These are phyloP conservation scores for Fusarium xyrophilum DNA, from an alignment of 2,329 filamentous ascomycete genomes.

Conservation along the genomic window DNA sequence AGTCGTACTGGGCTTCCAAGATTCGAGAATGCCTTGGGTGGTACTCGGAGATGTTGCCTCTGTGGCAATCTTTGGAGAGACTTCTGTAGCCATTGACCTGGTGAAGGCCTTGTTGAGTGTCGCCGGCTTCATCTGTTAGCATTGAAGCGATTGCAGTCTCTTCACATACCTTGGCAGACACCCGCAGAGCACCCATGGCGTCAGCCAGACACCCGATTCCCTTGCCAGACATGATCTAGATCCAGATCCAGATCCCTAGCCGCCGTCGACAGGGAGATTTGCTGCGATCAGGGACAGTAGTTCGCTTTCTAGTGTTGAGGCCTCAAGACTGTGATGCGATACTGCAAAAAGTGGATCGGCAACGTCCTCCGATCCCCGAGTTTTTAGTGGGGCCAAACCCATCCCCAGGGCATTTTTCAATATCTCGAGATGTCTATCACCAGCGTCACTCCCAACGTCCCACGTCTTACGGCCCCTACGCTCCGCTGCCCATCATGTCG, in stretches of 20 bases:
- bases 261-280: slow-evolving; percentile 3
- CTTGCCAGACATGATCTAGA: slow-evolving; percentile 54
- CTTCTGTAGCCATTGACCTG: slow-evolving; percentile 64
- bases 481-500: slow-evolving; percentile 56
- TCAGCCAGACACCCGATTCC: slow-evolving; percentile 59
- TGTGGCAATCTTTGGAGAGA: slow-evolving; percentile 46
- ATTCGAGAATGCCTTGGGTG: slow-evolving; percentile 47
- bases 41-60: slow-evolving; percentile 38
- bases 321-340: slow-evolving; percentile 40
- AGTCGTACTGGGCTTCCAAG: slow-evolving; percentile 56
- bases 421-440: slow-evolving; percentile 15
- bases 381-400: slow-evolving; percentile 41
- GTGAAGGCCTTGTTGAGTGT: slow-evolving; percentile 52
- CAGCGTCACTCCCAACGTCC: slow-evolving; percentile 22
- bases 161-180: slow-evolving; percentile 52
- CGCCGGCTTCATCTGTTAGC: slow-evolving; percentile 42
- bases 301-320: slow-evolving; percentile 15
- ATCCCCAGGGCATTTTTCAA: slow-evolving; percentile 44
- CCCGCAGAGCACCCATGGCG: slow-evolving; percentile 58
- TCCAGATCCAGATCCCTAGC: no score
- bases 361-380: slow-evolving; percentile 39
- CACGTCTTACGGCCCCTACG: slow-evolving; percentile 14
- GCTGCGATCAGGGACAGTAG: slow-evolving; percentile 1
- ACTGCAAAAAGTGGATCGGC: slow-evolving; percentile 39
- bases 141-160: slow-evolving; percentile 13